A percentile compares a stretch with the other conserved stretches of the same genome.
Evolutionary conservation across 2,329 filamentous ascomycete genomes (phyloP).

Genomic region (Geosmithia morbida): DNA sequence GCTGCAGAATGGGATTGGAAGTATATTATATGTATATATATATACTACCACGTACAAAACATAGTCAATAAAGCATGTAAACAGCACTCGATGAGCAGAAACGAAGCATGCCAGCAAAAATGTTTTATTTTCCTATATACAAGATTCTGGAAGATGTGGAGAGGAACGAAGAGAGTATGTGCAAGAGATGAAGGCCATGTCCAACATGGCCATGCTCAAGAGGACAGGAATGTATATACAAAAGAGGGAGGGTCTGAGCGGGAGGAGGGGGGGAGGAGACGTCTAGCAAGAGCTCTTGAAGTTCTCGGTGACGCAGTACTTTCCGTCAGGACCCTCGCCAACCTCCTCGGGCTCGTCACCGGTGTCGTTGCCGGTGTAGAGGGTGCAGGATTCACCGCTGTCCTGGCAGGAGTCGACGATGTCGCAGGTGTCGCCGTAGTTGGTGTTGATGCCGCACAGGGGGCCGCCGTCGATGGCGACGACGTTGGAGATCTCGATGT

Average conservation of each 20-base stretch:
- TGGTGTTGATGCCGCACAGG: conserved; percentile 20
- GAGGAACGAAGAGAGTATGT: too few species aligned
- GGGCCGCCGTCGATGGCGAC: conserved; percentile 21
- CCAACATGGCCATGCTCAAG: not conserved
- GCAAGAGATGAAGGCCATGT: not conserved
- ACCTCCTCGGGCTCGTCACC: conserved; percentile 21
- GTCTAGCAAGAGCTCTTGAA: not conserved
- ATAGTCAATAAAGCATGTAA: too few species aligned
- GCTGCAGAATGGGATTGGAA: too few species aligned
- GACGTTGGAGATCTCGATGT: conserved; percentile 4
- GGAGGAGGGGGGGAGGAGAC: not conserved
- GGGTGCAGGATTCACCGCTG: conserved; percentile 2
- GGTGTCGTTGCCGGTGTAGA: conserved; percentile 20
- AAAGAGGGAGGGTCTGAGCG: not conserved
- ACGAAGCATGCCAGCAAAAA: too few species aligned
- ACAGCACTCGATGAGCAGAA: too few species aligned
- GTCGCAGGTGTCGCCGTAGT: conserved; percentile 14
- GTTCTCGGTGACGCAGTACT: not conserved
- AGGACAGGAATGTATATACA: not conserved
- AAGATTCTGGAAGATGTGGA: too few species aligned
- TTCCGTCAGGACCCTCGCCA: conserved; percentile 19
- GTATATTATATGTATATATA: too few species aligned
- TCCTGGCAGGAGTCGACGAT: conserved; percentile 4
- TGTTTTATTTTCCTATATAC: too few species aligned
- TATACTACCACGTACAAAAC: too few species aligned